Base-by-base conservation (phyloP, 2,329 filamentous ascomycete genomes). In the Harringtonia lauricola region DNA sequence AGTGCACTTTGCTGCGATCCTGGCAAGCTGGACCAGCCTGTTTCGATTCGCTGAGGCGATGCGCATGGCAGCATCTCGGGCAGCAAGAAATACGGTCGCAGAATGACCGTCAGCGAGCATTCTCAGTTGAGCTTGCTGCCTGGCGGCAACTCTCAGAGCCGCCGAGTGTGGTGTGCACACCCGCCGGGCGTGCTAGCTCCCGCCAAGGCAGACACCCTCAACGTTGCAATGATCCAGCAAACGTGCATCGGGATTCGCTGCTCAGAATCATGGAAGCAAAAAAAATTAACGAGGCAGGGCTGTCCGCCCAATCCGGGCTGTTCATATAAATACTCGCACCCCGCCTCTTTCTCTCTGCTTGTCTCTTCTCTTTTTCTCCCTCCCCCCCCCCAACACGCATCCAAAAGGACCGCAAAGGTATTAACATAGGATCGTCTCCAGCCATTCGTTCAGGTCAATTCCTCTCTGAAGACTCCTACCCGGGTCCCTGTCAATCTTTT, bases 351-450 rank as follows among this genome's bases (percentile, higher is more conserved):
- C 52, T 49, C 53, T 52, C 54, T 57, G 56, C 58, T 54, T 57
- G 56, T 59, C 52, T 57, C 56, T 64, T 60, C 64, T 62, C 60
- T 64, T 58, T 65, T 63, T 62, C 61, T 65, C 65, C 65, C 65
- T 65, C 58, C 64, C 64, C 66, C 70, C 72, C 70, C 70, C 70
- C 63, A 67, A 68, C 64, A 59, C 70, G 65, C 64, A 67, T 65
- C 59, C 63, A 62, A 64, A 63, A 65, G 71, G 73, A 73, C 70
- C 71, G 73, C 74, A 76, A 77, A 77, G 63, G 63, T 60, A 63
- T 60, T 26, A 7, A 26, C 59, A 62, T 57, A 63, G 67, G 68
- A 65, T 59, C 69, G 64, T 70, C 67, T 68, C 66, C 66, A 67
- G 66, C 65, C 64, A 59, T 64, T 70, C 65, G 64, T 63, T 67